phyloP scores from a whole-genome alignment of 345 rosid species.

The sweet orange (Citrus sinensis) region DVS_A1.0 CM039169.1:17415501-17416000 shows the following conservation, averaged over 20 bases:
- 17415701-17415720: not conserved
- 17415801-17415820: not conserved
- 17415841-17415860: constrained; percentile 3
- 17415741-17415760: not conserved
- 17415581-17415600: no score
- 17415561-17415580: no score
- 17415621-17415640: no score
- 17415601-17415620: no score
- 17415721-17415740: not conserved
- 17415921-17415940: not conserved
- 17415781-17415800: not conserved
- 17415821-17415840: constrained; percentile 6
- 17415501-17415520: no score
- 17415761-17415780: not conserved
- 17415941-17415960: not conserved
- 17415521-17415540: no score
- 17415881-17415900: not conserved
- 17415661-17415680: no score
- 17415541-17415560: no score
- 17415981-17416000: not conserved
- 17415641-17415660: no score
- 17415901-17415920: not conserved
- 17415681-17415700: no score
- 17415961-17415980: not conserved
- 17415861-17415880: constrained; percentile 6